Percentiles rank a stretch among this genome's conserved stretches.
Evolutionary conservation across 2,329 filamentous ascomycete genomes (phyloP).

Genomic region (Colletotrichum nymphaeae): DNA sequence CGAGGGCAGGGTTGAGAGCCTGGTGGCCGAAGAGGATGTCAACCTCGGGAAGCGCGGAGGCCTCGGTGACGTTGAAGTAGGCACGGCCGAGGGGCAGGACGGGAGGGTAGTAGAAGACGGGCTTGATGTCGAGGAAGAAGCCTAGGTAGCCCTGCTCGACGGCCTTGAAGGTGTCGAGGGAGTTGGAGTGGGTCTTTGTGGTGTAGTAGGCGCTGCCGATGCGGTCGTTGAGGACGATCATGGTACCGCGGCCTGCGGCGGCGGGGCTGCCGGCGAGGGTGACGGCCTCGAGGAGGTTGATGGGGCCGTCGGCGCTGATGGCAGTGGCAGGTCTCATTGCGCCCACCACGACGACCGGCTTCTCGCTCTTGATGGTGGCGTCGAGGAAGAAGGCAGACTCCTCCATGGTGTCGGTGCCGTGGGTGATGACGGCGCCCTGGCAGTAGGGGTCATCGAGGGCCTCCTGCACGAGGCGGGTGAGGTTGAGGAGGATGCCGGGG

Average conservation of each 20-base stretch:
- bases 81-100: constrained; percentile 58
- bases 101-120: constrained; percentile 70
- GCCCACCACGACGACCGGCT: constrained; percentile 70
- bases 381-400: constrained; percentile 74
- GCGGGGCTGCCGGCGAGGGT: constrained; percentile 61
- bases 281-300: constrained; percentile 71
- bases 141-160: constrained; percentile 68
- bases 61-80: constrained; percentile 52
- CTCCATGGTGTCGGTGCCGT: constrained; percentile 74
- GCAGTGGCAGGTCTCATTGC: constrained; percentile 73
- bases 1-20: constrained; percentile 59
- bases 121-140: constrained; percentile 66
- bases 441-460: constrained; percentile 56
- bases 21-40: constrained; percentile 68
- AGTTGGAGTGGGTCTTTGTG: constrained; percentile 72
- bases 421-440: constrained; percentile 68
- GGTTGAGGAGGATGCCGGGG: constrained; percentile 57
- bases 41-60: constrained; percentile 60
- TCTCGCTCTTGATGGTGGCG: constrained; percentile 64
- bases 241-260: constrained; percentile 62
- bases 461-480: constrained; percentile 59
- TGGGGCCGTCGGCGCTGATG: constrained; percentile 71
- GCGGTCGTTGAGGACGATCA: constrained; percentile 70
- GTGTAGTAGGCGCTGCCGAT: constrained; percentile 62
- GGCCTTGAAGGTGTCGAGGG: constrained; percentile 71